Evolutionary conservation across 2,329 filamentous ascomycete species (phyloP), one percentile per base, ranked within the genome.

Genomic region (Mycosphaerella sp.): DNA sequence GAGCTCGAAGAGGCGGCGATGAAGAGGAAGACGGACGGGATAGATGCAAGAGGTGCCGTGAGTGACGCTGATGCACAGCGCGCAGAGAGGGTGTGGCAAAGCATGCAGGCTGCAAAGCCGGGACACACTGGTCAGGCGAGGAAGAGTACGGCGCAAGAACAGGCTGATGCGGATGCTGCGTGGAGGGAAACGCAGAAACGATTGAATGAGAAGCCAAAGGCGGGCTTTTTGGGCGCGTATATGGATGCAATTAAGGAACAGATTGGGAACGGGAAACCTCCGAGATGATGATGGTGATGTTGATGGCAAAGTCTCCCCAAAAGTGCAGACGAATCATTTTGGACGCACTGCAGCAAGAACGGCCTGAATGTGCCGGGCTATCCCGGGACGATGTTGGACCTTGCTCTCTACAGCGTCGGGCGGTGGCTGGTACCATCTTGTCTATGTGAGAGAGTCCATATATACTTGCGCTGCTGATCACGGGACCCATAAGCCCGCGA

Each of bases 221-320:
- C 42, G 4, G 62, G 62, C 3, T 63, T 66, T 34, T 50, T 66
- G 55, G 56, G 56, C 10, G 62, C 64, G 48, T 66, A 66, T 43
- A 56, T 62, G 52, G 54, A 59, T 40, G 63, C 64, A 6, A 32
- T 66, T 45, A 55, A 59, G 44, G 56, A 64, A 42, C 65, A 67
- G 54, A 32, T 65, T 12, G 50, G 52, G 27, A 60, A 59, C n/a
- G 55, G 58, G 44, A 59, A 57, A 30, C 51, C 50, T 18, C 52
- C 51, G 17, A 49, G 52, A 47, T 58, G 56, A 58, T 34, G 30
- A 34, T 25, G 52, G 44, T 58, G 56, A 58, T 34, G 30, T 9
- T 25, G 21, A 3, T 25, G 21, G 21, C 21, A 21, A 6, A 21
- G 4, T 21, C 21, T 21, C 21, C 21, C 6, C 21, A 6, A 21